phyloP scores from a whole-genome alignment of 1,284 basidiomycete genomes.

The Singerocomus rubriflavus region DNA sequence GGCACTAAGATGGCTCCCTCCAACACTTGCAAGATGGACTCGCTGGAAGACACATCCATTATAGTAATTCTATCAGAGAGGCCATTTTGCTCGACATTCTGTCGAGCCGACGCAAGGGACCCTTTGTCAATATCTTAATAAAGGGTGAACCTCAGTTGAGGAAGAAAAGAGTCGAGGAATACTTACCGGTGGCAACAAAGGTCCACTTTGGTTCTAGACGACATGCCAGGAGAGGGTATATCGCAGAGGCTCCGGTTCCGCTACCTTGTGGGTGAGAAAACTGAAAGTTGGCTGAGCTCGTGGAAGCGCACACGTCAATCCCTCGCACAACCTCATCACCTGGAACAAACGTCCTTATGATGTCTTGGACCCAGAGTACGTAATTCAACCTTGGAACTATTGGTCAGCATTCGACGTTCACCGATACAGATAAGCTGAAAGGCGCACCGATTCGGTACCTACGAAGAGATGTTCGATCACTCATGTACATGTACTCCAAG shows the following conservation, averaged over 20 bases:
- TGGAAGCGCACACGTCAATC: conserved; percentile 50
- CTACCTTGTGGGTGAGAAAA: conserved; percentile 38
- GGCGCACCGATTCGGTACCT: conserved; percentile 67
- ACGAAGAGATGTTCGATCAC: background rate
- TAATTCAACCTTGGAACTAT: conserved; percentile 66
- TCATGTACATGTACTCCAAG: background rate
- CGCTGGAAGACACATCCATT: conserved; percentile 36
- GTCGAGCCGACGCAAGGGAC: conserved; percentile 53
- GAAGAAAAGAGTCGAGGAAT: background rate
- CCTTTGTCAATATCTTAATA: conserved; percentile 62
- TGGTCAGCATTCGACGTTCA: background rate
- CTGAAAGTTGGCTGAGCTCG: background rate
- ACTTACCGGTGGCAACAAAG: conserved; percentile 70
- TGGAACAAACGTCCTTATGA: conserved; percentile 30
- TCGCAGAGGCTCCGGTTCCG: conserved; percentile 87
- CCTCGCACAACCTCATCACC: conserved; percentile 35
- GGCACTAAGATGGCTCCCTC: conserved; percentile 22
- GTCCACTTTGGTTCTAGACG: conserved; percentile 51
- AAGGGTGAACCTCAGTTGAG: background rate
- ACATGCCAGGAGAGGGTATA: conserved; percentile 83
- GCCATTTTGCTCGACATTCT: conserved; percentile 55
- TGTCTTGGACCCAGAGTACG: conserved; percentile 70
- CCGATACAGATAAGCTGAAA: background rate
- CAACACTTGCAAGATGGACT: conserved; percentile 51
- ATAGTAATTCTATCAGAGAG: conserved; percentile 52